phyloP scores from a whole-genome alignment of 2,329 filamentous ascomycete genomes.

The Xylariales sp. region DNA sequence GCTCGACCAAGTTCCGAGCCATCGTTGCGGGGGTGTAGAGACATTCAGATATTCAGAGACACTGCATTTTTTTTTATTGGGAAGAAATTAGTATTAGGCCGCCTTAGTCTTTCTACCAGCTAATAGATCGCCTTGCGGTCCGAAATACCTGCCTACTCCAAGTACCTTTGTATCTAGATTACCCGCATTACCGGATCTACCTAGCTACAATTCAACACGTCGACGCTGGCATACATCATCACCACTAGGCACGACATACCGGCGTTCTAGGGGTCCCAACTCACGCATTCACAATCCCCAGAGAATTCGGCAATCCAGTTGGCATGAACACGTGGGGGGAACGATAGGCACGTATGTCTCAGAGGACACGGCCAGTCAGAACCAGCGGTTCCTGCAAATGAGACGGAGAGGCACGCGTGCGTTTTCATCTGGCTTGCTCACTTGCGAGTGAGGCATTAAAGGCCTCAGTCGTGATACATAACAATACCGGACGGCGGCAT shows the following conservation, averaged over 20 bases:
- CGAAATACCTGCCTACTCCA: neutral
- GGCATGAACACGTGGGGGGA: conserved; percentile 11
- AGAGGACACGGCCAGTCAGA: neutral
- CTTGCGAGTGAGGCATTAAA: neutral
- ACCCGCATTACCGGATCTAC: neutral
- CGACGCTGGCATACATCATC: neutral
- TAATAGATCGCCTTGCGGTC: neutral
- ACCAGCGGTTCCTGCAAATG: neutral
- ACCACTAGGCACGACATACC: neutral
- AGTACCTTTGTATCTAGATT: neutral
- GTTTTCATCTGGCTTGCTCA: neutral
- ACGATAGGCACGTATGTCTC: neutral
- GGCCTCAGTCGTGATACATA: neutral
- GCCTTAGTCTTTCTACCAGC: neutral
- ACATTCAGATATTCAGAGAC: neutral
- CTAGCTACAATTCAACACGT: neutral
- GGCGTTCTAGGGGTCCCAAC: neutral
- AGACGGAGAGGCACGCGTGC: neutral
- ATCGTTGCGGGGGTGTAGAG: too few species aligned
- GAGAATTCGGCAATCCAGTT: neutral
- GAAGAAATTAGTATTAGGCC: too few species aligned
- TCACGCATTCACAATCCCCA: neutral
- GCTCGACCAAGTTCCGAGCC: neutral
- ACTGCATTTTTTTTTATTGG: too few species aligned
- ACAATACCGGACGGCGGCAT: too few species aligned